Evolutionary conservation across 129 eudicot genomes (phyloP).

Genomic region (Lactuca sativa): DNA sequence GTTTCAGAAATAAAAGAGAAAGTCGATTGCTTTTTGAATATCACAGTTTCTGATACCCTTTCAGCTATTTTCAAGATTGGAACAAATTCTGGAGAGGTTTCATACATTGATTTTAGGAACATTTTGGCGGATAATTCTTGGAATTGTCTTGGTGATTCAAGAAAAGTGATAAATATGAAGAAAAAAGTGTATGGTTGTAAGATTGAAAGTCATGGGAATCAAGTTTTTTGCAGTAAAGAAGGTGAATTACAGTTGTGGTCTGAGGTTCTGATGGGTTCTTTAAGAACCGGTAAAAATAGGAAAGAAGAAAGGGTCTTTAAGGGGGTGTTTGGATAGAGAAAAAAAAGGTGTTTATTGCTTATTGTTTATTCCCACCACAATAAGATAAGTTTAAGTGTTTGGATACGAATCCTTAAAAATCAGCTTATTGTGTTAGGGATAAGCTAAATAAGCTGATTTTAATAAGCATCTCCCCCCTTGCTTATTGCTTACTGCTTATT

Average conservation of each 20-base stretch:
- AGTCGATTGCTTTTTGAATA: slow-evolving; percentile 79
- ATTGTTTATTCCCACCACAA: no score
- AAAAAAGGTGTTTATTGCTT: no score
- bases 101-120: slow-evolving; percentile 62
- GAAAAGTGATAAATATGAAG: slow-evolving; percentile 56
- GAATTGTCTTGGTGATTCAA: slow-evolving; percentile 68
- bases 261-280: slow-evolving; percentile 59
- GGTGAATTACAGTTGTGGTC: slow-evolving; percentile 87
- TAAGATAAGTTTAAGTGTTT: no score
- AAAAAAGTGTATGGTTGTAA: slow-evolving; percentile 79
- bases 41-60: slow-evolving; percentile 55
- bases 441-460: no score
- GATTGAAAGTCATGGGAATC: slow-evolving; percentile 65
- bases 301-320: slow-evolving; percentile 54
- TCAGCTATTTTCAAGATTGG: slow-evolving; percentile 78
- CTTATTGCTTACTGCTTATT: no score
- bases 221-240: slow-evolving; percentile 75
- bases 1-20: no score
- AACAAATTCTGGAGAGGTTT: no score
- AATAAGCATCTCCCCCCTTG: no score
- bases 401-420: no score
- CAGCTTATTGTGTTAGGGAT: no score
- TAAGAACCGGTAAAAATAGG: slow-evolving; percentile 21
- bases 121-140: slow-evolving; percentile 49
- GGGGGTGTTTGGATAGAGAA: no score